These are phyloP conservation scores for Rhodofomes roseus DNA, from an alignment of 1,284 basidiomycete genomes.

Conservation along the genomic window DNA sequence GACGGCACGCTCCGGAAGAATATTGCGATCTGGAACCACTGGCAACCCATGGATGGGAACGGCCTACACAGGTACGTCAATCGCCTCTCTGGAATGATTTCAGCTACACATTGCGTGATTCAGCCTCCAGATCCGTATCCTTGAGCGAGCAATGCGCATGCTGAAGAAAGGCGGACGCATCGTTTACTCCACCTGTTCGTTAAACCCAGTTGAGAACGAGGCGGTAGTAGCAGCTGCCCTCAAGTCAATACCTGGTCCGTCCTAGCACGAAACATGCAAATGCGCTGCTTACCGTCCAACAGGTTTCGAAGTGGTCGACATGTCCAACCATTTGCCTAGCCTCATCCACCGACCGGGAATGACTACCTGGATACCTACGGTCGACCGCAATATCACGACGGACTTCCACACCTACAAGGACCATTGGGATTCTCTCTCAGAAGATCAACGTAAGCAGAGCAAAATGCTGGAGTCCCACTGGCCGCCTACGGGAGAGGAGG, in stretches of 20 bases:
- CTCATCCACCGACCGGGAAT: conserved; percentile 78
- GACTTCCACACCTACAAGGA: conserved; percentile 54
- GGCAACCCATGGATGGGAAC: conserved; percentile 88
- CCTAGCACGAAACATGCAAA: conserved; percentile 1
- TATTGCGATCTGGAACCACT: conserved; percentile 91
- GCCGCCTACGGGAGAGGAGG: conserved; percentile 62
- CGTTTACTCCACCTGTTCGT: conserved; percentile 97
- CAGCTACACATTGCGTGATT: neutral
- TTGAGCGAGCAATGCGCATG: conserved; percentile 89
- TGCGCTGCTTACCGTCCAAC: neutral
- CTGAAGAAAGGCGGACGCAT: conserved; percentile 85
- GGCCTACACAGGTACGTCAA: conserved; percentile 76
- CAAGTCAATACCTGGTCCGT: conserved; percentile 61
- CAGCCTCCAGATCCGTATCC: conserved; percentile 89
- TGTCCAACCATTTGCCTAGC: conserved; percentile 65
- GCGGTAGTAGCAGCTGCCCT: conserved; percentile 90
- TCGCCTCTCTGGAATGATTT: neutral
- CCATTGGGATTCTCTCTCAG: conserved; percentile 48
- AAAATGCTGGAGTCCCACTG: conserved; percentile 75
- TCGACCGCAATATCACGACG: conserved; percentile 40
- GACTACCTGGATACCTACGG: conserved; percentile 70
- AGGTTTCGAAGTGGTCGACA: conserved; percentile 85
- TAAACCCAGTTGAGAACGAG: conserved; percentile 98
- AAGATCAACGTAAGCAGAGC: conserved; percentile 42
- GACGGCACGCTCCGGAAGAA: conserved; percentile 98